A percentile compares a stretch with the other conserved stretches of the same genome.
These are phyloP conservation scores for Aspergillus leporis DNA, from an alignment of 495 filamentous ascomycete species.

Conservation along the genomic window DNA sequence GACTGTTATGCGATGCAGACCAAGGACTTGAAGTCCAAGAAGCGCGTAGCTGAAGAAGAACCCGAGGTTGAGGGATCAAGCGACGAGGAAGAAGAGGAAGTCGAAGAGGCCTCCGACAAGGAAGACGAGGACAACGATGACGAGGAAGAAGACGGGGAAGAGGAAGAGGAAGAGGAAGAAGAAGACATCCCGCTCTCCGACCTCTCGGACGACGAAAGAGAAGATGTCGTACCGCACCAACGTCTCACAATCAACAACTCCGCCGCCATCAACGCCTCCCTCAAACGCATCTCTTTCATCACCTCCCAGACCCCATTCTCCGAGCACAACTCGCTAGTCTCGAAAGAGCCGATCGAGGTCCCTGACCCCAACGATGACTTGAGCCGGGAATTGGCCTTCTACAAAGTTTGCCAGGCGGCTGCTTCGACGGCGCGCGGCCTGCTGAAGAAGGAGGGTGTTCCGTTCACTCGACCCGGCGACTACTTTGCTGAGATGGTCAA, in stretches of 20 bases:
- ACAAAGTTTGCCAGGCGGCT: conserved; percentile 83
- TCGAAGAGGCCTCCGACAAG: conserved; percentile 22
- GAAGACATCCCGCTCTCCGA: conserved; percentile 84
- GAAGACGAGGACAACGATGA: conserved; percentile 35
- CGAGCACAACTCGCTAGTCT: conserved; percentile 61
- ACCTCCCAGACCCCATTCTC: conserved; percentile 60
- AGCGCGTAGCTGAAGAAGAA: conserved; percentile 24
- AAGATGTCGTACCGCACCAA: conserved; percentile 83
- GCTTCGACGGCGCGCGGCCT: conserved; percentile 66
- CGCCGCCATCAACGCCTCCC: conserved; percentile 71
- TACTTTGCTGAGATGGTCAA: conserved; percentile 99
- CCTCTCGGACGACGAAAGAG: conserved; percentile 76
- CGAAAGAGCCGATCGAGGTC: conserved; percentile 53
- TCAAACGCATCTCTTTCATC: conserved; percentile 75
- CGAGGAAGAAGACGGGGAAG: conserved; percentile 40
- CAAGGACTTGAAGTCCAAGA: conserved; percentile 14
- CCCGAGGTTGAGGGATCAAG: conserved; percentile 30
- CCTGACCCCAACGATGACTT: conserved; percentile 83
- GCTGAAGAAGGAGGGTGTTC: conserved; percentile 77
- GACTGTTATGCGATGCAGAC: not conserved
- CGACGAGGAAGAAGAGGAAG: conserved; percentile 30
- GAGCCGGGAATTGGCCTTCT: conserved; percentile 88
- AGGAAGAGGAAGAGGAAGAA: conserved; percentile 47
- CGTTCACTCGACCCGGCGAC: conserved; percentile 85
- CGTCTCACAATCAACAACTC: conserved; percentile 98